These are phyloP conservation scores for Umbelopsis sp. DNA, from an alignment of 371 early-diverging fungal species.

Conservation along the genomic window DNA sequence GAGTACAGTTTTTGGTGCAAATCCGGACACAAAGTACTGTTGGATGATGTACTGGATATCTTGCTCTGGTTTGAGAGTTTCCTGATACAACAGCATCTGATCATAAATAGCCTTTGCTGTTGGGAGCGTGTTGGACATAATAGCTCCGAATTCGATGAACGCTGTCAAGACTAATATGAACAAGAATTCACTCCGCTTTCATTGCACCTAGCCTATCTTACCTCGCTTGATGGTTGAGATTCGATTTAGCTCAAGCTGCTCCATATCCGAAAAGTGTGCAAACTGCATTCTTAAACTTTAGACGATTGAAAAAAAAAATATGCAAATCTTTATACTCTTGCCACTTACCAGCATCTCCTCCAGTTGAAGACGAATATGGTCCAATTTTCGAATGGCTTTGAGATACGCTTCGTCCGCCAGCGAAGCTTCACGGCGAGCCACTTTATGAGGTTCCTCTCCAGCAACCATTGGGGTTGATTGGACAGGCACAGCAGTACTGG, in stretches of 20 bases:
- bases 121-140: slow-evolving; percentile 59
- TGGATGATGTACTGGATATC: slow-evolving; percentile 79
- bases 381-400: slow-evolving; percentile 61
- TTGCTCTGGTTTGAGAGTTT: slow-evolving; percentile 73
- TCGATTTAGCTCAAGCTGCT: slow-evolving; percentile 60
- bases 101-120: slow-evolving; percentile 65
- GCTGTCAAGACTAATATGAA: neutral
- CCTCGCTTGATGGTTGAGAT: slow-evolving; percentile 53
- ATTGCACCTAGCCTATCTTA: slow-evolving; percentile 26
- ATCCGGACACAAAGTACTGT: slow-evolving; percentile 74
- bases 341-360: slow-evolving; percentile 71
- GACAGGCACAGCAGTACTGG: neutral
- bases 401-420: slow-evolving; percentile 69
- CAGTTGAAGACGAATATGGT: slow-evolving; percentile 68
- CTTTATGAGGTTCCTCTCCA: slow-evolving; percentile 49
- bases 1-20: slow-evolving; percentile 70
- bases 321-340: neutral
- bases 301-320: neutral
- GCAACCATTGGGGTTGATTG: neutral
- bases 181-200: neutral
- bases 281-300: slow-evolving; percentile 37
- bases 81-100: slow-evolving; percentile 69
- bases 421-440: slow-evolving; percentile 64
- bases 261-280: slow-evolving; percentile 64
- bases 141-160: slow-evolving; percentile 57